Base-by-base conservation (phyloP, 164 flowering plant species). In the Vitis rupestris region DNA sequence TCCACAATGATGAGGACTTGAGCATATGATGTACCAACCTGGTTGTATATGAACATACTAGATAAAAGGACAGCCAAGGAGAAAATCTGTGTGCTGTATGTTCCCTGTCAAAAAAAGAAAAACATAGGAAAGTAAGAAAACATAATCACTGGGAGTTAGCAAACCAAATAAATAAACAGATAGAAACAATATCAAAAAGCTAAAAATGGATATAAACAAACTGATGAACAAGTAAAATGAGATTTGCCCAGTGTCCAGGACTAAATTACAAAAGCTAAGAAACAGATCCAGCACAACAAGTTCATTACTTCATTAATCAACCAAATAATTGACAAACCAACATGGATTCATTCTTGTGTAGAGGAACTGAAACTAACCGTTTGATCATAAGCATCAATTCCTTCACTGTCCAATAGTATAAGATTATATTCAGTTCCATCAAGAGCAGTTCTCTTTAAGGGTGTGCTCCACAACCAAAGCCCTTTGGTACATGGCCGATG, bases 301-400 rank as follows among this genome's bases (percentile, higher is more conserved):
- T 13, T 10, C 10, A 3, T 53, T 12, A 53, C 56, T 53, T 53
- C 56, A 3, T 64, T 31, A 73, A 67, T 50, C 55, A 49, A 55
- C 27, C 31, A 61, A 31, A 53, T 27, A 8, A 37, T 0, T 6
- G 63, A 10, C 12, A 75, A 55, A 8, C 12, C 9, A 14, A n/a
- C 61, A 16, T 59, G 6, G 31, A 16, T 19, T 30, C 31, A 29
- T 50, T 50, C 9, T 59, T 12, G 13, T 23, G 47, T n/a, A 7
- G 68, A 53, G 59, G 29, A 65, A 30, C 11, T 27, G 55, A 59
- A 59, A 62, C 91, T 73, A 59, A 96, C 99, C 84, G 98, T 96
- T 82, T 96, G 99, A 81, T 96, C 99, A 76, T 88, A 93, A 11
- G 99, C 99, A 87, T 96, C 98, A 76, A 96, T 93, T 72, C 99